Conservation (phyloP, 306 rosid genomes). For the Argentina anserina region DNA sequence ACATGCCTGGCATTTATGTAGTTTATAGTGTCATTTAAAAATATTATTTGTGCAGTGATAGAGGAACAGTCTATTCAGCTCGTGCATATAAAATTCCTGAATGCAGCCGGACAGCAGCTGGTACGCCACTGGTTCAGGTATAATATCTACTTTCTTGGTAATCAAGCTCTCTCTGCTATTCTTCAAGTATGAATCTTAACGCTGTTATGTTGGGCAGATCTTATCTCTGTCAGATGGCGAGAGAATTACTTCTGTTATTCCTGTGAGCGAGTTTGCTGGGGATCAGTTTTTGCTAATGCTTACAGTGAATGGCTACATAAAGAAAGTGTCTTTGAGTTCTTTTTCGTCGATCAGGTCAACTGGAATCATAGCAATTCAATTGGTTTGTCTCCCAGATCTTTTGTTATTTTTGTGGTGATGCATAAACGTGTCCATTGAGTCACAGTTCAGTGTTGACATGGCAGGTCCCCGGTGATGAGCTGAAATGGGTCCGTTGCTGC, state of each 20-base stretch:
- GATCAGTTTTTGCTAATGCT: conserved; percentile 93
- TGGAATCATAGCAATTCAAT: conserved; percentile 95
- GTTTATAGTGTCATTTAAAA: conserved; percentile 5
- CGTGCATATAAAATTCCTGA: conserved; percentile 96
- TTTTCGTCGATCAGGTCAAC: conserved; percentile 89
- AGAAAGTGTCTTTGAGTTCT: conserved; percentile 82
- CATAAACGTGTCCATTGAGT: conserved; percentile 18
- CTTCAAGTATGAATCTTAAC: not conserved
- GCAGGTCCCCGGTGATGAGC: conserved; percentile 92
- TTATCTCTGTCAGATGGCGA: conserved; percentile 89
- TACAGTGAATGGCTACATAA: conserved; percentile 85
- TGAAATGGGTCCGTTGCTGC: conserved; percentile 96
- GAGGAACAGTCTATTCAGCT: conserved; percentile 89
- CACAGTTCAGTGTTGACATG: conserved; percentile 28
- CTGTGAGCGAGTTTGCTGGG: conserved; percentile 81
- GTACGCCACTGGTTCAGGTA: conserved; percentile 89
- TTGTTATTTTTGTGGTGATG: conserved; percentile 15
- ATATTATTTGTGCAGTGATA: conserved; percentile 55
- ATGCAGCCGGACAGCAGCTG: conserved; percentile 85
- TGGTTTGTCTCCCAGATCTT: conserved; percentile 59
- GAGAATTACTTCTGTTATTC: conserved; percentile 88
- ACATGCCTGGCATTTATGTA: conserved; percentile 15
- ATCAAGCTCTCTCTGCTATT: conserved; percentile 4
- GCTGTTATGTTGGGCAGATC: conserved; percentile 48
- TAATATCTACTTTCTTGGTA: conserved; percentile 10